These are phyloP conservation scores for Ramaria sp. DNA, from an alignment of 768 basidiomycete species.

Conservation along the genomic window DNA sequence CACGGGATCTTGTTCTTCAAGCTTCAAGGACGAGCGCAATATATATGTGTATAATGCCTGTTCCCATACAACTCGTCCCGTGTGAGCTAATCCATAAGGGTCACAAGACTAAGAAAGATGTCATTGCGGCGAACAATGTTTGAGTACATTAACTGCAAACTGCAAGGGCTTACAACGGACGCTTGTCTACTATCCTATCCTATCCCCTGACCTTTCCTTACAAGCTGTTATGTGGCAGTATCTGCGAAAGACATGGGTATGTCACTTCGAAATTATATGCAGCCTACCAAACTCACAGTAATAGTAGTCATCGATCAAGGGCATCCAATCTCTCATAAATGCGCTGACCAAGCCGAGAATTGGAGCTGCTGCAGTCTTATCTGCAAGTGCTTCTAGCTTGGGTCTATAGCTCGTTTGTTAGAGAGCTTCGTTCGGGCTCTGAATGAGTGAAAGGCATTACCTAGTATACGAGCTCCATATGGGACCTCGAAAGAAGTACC, in stretches of 20 bases:
- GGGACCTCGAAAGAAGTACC: slow-evolving; percentile 78
- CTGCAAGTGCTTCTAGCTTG: slow-evolving; percentile 56
- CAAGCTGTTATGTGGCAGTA: background rate
- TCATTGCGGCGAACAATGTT: background rate
- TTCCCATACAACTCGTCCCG: too few species aligned
- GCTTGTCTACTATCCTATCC: background rate
- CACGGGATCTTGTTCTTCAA: too few species aligned
- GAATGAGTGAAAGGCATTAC: slow-evolving; percentile 26
- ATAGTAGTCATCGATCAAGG: slow-evolving; percentile 81
- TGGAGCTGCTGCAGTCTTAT: slow-evolving; percentile 43
- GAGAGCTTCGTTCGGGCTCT: background rate
- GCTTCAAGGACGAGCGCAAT: too few species aligned
- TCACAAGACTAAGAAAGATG: too few species aligned
- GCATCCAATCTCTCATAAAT: slow-evolving; percentile 76
- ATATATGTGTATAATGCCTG: too few species aligned
- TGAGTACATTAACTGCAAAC: background rate
- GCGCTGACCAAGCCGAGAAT: slow-evolving; percentile 59
- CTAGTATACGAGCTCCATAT: slow-evolving; percentile 75
- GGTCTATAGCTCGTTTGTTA: slow-evolving; percentile 35
- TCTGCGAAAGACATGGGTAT: background rate
- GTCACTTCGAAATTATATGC: background rate
- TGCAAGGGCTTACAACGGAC: background rate
- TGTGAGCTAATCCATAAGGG: too few species aligned
- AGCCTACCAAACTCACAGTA: slow-evolving; percentile 53
- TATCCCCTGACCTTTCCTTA: background rate